A percentile compares a stretch with the other conserved stretches of the same genome.
These are phyloP conservation scores for Geopyxis carbonaria DNA, from an alignment of 495 filamentous ascomycete genomes.

Conservation along the genomic window DNA sequence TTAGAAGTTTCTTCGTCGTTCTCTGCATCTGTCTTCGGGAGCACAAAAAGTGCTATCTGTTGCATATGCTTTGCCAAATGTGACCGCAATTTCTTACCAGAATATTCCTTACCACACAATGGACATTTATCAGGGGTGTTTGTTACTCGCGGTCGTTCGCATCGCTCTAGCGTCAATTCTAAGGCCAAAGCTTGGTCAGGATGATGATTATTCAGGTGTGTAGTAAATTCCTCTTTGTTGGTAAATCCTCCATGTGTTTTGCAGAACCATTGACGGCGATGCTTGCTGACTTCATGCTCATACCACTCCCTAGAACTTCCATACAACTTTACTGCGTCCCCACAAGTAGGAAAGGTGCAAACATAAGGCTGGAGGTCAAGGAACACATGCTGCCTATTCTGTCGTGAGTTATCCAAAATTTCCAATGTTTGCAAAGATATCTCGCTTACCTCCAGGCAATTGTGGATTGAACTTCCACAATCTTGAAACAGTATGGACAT, in stretches of 20 bases:
- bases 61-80: constrained; percentile 20
- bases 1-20: too few relatives aligned
- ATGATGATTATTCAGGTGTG: constrained; percentile 9
- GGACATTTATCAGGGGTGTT: too few relatives aligned
- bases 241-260: constrained; percentile 4
- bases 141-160: constrained; percentile 12
- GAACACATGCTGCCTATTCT: constrained; percentile 18
- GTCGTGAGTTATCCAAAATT: constrained; percentile 10
- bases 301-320: constrained; percentile 18
- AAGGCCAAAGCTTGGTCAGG: background rate
- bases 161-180: constrained; percentile 7
- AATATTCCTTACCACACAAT: constrained; percentile 6
- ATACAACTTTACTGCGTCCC: constrained; percentile 8
- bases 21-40: constrained; percentile 5
- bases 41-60: constrained; percentile 18
- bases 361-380: constrained; percentile 21
- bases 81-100: constrained; percentile 4
- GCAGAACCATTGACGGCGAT: constrained; percentile 19
- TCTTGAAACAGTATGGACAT: constrained; percentile 17
- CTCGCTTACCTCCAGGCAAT: constrained; percentile 19
- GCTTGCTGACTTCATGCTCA: constrained; percentile 14
- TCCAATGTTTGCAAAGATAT: too few relatives aligned
- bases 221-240: constrained; percentile 3
- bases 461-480: background rate
- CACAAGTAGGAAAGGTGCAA: constrained; percentile 18